Percentiles rank a stretch among this genome's conserved stretches.
phyloP scores from a whole-genome alignment of 2,329 filamentous ascomycete genomes.

The Pseudogymnoascus verrucosus region DNA sequence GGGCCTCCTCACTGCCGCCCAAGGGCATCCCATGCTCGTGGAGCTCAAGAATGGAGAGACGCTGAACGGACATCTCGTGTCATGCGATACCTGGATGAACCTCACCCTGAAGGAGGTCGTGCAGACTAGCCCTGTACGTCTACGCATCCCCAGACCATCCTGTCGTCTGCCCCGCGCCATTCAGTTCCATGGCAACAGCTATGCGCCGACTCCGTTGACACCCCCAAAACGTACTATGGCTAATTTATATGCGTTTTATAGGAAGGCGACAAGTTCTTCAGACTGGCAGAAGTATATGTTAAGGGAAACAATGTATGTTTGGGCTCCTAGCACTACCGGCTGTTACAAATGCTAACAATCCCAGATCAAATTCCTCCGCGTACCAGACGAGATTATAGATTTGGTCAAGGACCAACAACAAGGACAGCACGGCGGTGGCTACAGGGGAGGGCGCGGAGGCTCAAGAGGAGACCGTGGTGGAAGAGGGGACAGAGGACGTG shows the following conservation, averaged over 20 bases:
- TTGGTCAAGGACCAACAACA: constrained; percentile 88
- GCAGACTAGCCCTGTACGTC: constrained; percentile 72
- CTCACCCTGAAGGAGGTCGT: constrained; percentile 94
- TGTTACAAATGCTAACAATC: constrained; percentile 10
- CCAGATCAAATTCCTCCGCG: constrained; percentile 95
- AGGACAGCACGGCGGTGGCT: constrained; percentile 51
- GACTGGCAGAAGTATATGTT: constrained; percentile 89
- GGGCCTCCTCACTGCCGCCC: constrained; percentile 86
- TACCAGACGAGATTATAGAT: constrained; percentile 95
- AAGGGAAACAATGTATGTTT: constrained; percentile 82
- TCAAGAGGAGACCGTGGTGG: constrained; percentile 49
- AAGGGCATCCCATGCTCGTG: constrained; percentile 96
- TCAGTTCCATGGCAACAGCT: not conserved
- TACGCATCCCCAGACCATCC: not conserved
- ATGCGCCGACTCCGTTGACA: not conserved
- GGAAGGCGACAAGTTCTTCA: constrained; percentile 91
- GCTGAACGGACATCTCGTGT: constrained; percentile 89
- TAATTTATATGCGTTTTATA: constrained; percentile 26
- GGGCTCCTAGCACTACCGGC: not conserved
- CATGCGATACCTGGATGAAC: constrained; percentile 99
- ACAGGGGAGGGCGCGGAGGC: constrained; percentile 55
- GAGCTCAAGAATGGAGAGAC: constrained; percentile 98
- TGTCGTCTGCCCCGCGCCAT: not conserved
- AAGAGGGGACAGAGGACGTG: constrained; percentile 41
- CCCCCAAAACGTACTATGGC: not conserved